Percentiles rank a stretch among this genome's conserved stretches.
phyloP scores from a whole-genome alignment of 2,329 filamentous ascomycete genomes.

The Fusarium marasasianum region DNA sequence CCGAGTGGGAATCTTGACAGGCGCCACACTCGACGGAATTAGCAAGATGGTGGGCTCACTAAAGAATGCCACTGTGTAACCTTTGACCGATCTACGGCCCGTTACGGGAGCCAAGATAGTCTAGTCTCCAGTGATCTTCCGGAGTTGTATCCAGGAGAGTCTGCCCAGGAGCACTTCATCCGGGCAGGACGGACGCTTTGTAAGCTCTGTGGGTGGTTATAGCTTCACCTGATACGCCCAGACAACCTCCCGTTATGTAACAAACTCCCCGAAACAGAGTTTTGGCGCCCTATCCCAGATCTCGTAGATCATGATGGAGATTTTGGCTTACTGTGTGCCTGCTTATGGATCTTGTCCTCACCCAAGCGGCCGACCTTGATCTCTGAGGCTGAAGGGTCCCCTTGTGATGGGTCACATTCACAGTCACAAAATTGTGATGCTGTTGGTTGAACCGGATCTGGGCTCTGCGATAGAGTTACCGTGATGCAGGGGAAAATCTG shows the following conservation, averaged over 20 bases:
- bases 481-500: constrained; percentile 22
- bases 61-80: constrained; percentile 8
- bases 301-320: constrained; percentile 2
- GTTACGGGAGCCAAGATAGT: not conserved
- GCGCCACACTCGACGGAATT: constrained; percentile 9
- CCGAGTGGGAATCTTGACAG: constrained; percentile 7
- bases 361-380: constrained; percentile 15
- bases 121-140: not conserved
- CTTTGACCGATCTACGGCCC: not conserved
- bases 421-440: not conserved
- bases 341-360: not conserved
- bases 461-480: constrained; percentile 25
- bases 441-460: constrained; percentile 10
- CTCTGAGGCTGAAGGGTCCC: constrained; percentile 1
- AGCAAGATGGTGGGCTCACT: not conserved
- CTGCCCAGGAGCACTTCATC: not conserved
- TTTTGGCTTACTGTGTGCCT: constrained; percentile 3
- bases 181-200: not conserved
- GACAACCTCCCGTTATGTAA: constrained; percentile 5
- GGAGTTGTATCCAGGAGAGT: not conserved
- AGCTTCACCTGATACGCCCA: not conserved
- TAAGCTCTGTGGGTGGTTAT: not conserved
- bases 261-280: not conserved
- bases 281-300: not conserved
- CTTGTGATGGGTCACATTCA: not conserved